These are phyloP conservation scores for Debaryomyces sp. DNA, from an alignment of 1,139 yeast genomes.

Conservation along the genomic window DNA sequence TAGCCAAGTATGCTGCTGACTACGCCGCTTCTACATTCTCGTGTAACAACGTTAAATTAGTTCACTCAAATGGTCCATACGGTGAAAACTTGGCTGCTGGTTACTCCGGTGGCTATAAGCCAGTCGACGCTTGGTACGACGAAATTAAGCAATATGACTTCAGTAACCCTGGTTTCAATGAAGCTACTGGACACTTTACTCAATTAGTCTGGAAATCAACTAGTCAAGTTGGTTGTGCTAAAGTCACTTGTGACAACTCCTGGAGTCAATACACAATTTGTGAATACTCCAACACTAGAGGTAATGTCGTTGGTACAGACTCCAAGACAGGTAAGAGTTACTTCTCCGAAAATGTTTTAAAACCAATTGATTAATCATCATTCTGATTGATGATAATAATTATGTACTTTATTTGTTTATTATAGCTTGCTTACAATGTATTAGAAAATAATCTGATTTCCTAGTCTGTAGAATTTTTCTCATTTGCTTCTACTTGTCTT, in stretches of 20 bases:
- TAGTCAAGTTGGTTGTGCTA: conserved; percentile 63
- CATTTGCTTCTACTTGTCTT: no score
- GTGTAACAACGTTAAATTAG: conserved; percentile 55
- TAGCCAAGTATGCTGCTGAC: conserved; percentile 50
- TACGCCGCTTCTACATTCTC: conserved; percentile 46
- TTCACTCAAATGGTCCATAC: conserved; percentile 54
- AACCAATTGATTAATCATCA: conserved; percentile 21
- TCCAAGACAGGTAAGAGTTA: conserved; percentile 33
- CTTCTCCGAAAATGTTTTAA: conserved; percentile 57
- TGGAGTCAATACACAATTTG: conserved; percentile 68
- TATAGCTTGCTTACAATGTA: background rate
- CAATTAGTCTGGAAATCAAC: conserved; percentile 68
- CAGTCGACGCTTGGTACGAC: conserved; percentile 68
- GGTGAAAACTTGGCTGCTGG: conserved; percentile 68
- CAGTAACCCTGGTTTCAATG: conserved; percentile 45
- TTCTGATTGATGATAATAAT: background rate
- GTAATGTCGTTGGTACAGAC: conserved; percentile 53
- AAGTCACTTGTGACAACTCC: conserved; percentile 48
- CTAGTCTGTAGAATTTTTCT: background rate
- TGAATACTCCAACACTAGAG: conserved; percentile 60
- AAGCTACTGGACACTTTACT: conserved; percentile 64
- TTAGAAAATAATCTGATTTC: background rate
- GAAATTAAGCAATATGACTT: conserved; percentile 58
- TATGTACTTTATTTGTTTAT: conserved; percentile 5
- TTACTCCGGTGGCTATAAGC: conserved; percentile 45